These are phyloP conservation scores for Pelargonium myrrhifolium DNA, from an alignment of 441 rosid species.

Conservation along the genomic window DNA sequence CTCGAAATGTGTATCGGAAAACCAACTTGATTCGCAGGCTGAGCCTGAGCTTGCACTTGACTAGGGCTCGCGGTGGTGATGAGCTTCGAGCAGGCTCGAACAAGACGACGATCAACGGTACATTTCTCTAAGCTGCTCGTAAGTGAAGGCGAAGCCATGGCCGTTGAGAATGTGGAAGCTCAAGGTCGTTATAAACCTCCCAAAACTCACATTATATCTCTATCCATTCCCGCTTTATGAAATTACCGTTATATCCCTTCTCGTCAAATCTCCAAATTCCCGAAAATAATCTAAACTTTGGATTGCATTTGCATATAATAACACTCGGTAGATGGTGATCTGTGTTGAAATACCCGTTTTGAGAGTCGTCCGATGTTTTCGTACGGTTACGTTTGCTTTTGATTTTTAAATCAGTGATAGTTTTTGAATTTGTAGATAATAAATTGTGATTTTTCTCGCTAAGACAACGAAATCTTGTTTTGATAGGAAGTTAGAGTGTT, in stretches of 20 bases:
- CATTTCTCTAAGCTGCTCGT: constrained; percentile 4
- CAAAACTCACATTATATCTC: neutral
- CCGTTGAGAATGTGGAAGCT: neutral
- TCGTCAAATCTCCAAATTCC: too few relatives aligned
- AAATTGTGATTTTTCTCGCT: too few relatives aligned
- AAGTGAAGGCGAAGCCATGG: constrained; percentile 3
- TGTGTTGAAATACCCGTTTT: too few relatives aligned
- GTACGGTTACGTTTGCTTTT: too few relatives aligned
- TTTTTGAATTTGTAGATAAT: too few relatives aligned
- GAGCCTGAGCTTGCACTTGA: neutral
- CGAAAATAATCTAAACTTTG: too few relatives aligned
- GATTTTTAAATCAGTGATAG: too few relatives aligned
- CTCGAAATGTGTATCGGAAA: constrained; percentile 6
- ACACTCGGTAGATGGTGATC: too few relatives aligned
- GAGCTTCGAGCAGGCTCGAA: neutral
- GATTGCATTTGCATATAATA: too few relatives aligned
- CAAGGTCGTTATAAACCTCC: neutral
- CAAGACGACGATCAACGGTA: neutral
- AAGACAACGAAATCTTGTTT: too few relatives aligned
- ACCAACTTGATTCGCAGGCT: neutral
- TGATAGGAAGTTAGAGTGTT: too few relatives aligned
- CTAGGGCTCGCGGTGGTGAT: neutral
- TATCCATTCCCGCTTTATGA: neutral
- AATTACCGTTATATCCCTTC: neutral
- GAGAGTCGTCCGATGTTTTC: too few relatives aligned